These are phyloP conservation scores for Datisca glomerata DNA, from an alignment of 306 rosid species.

Conservation along the genomic window DNA sequence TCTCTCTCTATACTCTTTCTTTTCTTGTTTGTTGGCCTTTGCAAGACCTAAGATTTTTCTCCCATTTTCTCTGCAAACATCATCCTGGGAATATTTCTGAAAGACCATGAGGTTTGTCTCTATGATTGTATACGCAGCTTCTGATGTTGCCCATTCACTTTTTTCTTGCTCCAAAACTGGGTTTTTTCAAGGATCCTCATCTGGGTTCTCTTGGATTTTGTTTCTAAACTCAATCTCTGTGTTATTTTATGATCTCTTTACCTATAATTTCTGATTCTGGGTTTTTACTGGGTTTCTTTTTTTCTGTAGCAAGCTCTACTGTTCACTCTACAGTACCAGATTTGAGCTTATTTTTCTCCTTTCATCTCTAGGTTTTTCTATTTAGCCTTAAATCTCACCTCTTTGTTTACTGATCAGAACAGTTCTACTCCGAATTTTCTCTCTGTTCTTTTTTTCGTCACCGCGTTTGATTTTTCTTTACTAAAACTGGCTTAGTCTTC, in stretches of 20 bases:
- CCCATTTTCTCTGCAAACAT: too few species aligned
- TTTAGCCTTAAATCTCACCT: too few species aligned
- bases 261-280: background rate
- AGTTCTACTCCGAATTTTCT: background rate
- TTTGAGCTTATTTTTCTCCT: too few species aligned
- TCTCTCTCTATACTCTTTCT: constrained; percentile 8
- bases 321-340: background rate
- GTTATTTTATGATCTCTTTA: constrained; percentile 4
- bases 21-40: background rate
- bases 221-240: background rate
- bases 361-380: too few species aligned
- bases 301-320: background rate
- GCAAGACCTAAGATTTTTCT: too few species aligned
- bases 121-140: too few species aligned
- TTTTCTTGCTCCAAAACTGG: too few species aligned
- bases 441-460: background rate
- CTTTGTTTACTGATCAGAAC: too few species aligned
- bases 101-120: too few species aligned
- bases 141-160: too few species aligned
- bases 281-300: constrained; percentile 4
- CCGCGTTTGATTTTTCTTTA: background rate
- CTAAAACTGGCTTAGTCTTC: background rate
- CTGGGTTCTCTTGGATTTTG: constrained; percentile 5
- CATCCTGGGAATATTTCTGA: too few species aligned
- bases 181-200: background rate